Evolutionary conservation across 129 eudicot species (phyloP), one percentile per base, ranked within the genome.

Genomic region (Flaveria bidentis): DNA sequence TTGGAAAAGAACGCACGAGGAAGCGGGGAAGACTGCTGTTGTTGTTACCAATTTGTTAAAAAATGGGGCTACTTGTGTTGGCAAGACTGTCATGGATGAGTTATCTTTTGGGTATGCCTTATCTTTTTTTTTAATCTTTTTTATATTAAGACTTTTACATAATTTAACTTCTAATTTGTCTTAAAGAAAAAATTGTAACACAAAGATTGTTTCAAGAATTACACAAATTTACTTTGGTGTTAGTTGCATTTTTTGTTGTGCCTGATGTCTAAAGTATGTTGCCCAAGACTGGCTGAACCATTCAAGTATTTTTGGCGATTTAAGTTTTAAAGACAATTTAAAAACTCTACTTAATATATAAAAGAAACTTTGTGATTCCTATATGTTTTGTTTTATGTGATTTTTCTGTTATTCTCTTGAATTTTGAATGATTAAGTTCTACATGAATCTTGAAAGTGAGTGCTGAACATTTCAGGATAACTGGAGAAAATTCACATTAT

Each of bases 41-140:
- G 96, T 87, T 60, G 87, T 94, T 41, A 87, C 91, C 5, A 23
- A 70, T 57, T 81, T 94, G 85, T 82, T 94, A 79, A 94, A 86
- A 80, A 83, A 83, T 44, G 98, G 97, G 58, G 96, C 98, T 65
- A 83, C 96, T 39, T 91, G 91, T 71, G 86, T 82, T 79, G 97
- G 98, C 77, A 86, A 84, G 90, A 94, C 97, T 63, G 86, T 91
- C 64, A 76, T 94, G 87, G 93, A 85, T 55, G 96, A 94, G 80
- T 76, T 94, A 62, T 85, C 85, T 57, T 81, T 88, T 70, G 98
- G 98, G 98, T 94, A 84, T 72, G 28, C 18, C 13, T 44, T 60
- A 41, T 20, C 6, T 9, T 23, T 69, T 28, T 11, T 3, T 57
- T 22, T 56, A 23, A 33, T 61, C 15, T 12, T 8, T 22, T 16